Evolutionary conservation across 2,329 filamentous ascomycete genomes (phyloP), one percentile per base, ranked within the genome.

Genomic region (Aureobasidium musti): DNA sequence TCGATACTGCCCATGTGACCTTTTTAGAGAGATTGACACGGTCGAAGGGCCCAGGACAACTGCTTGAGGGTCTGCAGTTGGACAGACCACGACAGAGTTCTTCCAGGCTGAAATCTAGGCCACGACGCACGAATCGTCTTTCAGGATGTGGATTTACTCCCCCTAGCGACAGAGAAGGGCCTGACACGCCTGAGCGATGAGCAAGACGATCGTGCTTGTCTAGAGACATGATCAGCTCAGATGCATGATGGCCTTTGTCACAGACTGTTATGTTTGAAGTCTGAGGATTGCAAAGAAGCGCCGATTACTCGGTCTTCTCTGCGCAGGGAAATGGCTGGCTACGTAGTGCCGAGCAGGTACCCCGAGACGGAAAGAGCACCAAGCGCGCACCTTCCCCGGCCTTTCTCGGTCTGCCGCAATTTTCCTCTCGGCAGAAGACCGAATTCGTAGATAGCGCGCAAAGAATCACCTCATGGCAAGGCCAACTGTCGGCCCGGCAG

Each of bases 401-500:
- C 57, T 49, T 61, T 61, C 57, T 61, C 57, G 56, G 41, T 33
- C 39, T 19, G 39, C 23, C 39, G 56, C 17, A 60, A 47, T 60
- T 60, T 33, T 35, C 41, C 56, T 23, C 41, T 60, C 56, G 56
- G 56, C 41, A 60, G 41, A 60, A 60, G 21, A 23, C 26, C 41
- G 41, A 21, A 33, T 43, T n/a, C 43, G 53, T 57, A 57, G 53
- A 57, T 57, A 57, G 53, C 53, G 53, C 23, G 53, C 23, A 30
- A 8, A 30, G 14, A 37, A 57, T 57, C 53, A 43, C 53, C 56
- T 60, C 56, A 60, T 47, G 56, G 39, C 10, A 61, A 21, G 3
- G 56, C 56, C 56, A 49, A 37, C 14, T 49, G 57, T 61, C 57
- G 57, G 57, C 17, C 57, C 57, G 57, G 57, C 57, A 61, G 39